Evolutionary conservation across 2,329 filamentous ascomycete genomes (phyloP).

Genomic region (Ophiostoma montium): DNA sequence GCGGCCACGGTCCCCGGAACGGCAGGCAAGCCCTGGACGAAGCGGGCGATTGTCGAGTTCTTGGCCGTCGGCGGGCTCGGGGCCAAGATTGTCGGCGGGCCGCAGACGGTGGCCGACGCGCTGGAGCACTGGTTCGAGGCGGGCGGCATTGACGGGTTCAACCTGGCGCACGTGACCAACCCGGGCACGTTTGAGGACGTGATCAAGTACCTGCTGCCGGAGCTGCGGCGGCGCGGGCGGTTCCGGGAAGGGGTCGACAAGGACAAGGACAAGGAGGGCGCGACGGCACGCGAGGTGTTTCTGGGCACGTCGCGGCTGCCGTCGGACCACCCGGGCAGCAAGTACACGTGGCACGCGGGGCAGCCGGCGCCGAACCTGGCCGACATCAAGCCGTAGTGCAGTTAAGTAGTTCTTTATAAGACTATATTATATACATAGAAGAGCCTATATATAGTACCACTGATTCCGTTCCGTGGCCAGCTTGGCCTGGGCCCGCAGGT

Average conservation of each 20-base stretch:
- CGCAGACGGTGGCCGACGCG: slow-evolving; percentile 49
- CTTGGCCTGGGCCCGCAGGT: neutral
- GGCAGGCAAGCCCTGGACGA: slow-evolving; percentile 10
- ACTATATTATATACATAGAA: no score
- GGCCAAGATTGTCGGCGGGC: slow-evolving; percentile 41
- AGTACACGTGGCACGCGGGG: slow-evolving; percentile 5
- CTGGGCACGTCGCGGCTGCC: slow-evolving; percentile 1
- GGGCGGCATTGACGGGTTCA: slow-evolving; percentile 62
- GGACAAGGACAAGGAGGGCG: slow-evolving; percentile 4
- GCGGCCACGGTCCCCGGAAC: slow-evolving; percentile 5
- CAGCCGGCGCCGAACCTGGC: slow-evolving; percentile 2
- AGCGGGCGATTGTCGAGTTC: slow-evolving; percentile 12
- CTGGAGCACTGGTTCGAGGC: slow-evolving; percentile 54
- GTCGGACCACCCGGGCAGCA: slow-evolving; percentile 1
- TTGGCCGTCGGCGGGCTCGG: slow-evolving; percentile 14
- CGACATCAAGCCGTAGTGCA: slow-evolving; percentile 1
- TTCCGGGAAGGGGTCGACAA: slow-evolving; percentile 3
- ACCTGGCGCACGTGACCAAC: slow-evolving; percentile 38
- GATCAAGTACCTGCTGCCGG: slow-evolving; percentile 48
- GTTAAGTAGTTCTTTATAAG: no score
- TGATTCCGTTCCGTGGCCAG: no score
- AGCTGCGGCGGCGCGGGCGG: slow-evolving; percentile 38
- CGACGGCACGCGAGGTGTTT: slow-evolving; percentile 9
- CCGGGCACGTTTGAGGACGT: slow-evolving; percentile 50
- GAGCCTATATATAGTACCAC: no score